These are phyloP conservation scores for Mycena leptocephala DNA, from an alignment of 768 basidiomycete genomes.

Conservation along the genomic window DNA sequence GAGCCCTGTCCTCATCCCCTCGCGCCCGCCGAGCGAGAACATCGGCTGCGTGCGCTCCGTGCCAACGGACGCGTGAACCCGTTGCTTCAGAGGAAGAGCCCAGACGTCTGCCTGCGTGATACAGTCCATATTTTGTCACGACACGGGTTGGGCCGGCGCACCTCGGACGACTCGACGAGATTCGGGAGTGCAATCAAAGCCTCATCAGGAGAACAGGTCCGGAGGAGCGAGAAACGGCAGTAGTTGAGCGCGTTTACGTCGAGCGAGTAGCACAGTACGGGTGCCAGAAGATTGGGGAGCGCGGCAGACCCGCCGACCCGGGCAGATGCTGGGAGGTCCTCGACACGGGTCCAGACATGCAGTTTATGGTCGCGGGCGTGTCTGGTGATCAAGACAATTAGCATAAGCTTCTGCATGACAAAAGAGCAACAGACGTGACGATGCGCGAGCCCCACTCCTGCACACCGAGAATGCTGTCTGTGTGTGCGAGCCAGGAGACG, in stretches of 20 bases:
- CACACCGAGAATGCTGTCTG: conserved; percentile 82
- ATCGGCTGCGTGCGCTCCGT: conserved; percentile 59
- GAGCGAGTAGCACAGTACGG: conserved; percentile 75
- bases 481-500: conserved; percentile 85
- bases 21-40: conserved; percentile 62
- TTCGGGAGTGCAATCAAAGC: conserved; percentile 89
- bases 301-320: conserved; percentile 74
- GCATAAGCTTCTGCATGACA: conserved; percentile 4
- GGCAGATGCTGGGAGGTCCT: conserved; percentile 58
- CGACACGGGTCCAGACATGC: conserved; percentile 77
- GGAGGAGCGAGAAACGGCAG: conserved; percentile 88
- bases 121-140: neutral
- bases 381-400: conserved; percentile 55
- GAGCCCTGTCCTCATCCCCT: conserved; percentile 76
- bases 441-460: conserved; percentile 80
- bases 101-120: conserved; percentile 87
- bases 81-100: conserved; percentile 75
- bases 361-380: conserved; percentile 92
- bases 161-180: conserved; percentile 89
- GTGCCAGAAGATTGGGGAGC: conserved; percentile 63
- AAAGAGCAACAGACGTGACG: conserved; percentile 78
- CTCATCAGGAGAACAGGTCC: conserved; percentile 31
- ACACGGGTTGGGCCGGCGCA: conserved; percentile 48
- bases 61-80: conserved; percentile 92
- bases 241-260: conserved; percentile 96